Base-by-base conservation (phyloP, 805 yeast genomes). In the Nakazawaea wyomingensis region DNA sequence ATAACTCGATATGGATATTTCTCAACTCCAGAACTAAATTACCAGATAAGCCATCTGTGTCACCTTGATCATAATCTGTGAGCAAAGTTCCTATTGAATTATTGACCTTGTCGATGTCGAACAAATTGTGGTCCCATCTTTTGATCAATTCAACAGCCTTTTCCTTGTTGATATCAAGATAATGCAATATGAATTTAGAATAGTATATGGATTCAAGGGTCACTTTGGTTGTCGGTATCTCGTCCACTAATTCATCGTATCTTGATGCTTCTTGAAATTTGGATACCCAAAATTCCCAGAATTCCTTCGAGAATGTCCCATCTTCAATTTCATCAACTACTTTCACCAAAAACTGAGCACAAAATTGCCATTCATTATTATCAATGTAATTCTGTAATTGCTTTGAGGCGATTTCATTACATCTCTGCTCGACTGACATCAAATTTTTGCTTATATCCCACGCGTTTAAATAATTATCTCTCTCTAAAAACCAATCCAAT, bases 391-490 rank as follows among this genome's bases (percentile, higher is more conserved):
- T 43, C 33, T 77, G 71, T 14, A 76, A 66, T 57, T 79, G 79
- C 35, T 69, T 68, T 5, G 78, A 53, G 2, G 96, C 97, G 29
- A 78, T 68, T 30, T 69, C 64, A 4, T 18, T 20, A 9, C 82
- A 58, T 39, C 91, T 61, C 47, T 77, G 76, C 3, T 55, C 46
- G 9, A 70, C 67, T 8, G 68, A 60, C 1, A 82, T 65, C 48
- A 85, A 64, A 50, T 73, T 74, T 38, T 70, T 76, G 45, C 93
- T 75, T 55, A 87, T 78, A 32, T 72, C 70, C 95, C 96, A 91
- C 0, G 97, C 97, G 34, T 80, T 80, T 14, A 68, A 61, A 53
- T 62, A 85, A 41, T 66, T 60, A 2, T 71, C 70, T 30, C 66
- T 73, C 1, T 77, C 77, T 3, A 78, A 46, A 46, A 70, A 82